Evolutionary conservation across 2,329 filamentous ascomycete species (phyloP), one percentile per base, ranked within the genome.

Genomic region (Penicillium sp.): DNA sequence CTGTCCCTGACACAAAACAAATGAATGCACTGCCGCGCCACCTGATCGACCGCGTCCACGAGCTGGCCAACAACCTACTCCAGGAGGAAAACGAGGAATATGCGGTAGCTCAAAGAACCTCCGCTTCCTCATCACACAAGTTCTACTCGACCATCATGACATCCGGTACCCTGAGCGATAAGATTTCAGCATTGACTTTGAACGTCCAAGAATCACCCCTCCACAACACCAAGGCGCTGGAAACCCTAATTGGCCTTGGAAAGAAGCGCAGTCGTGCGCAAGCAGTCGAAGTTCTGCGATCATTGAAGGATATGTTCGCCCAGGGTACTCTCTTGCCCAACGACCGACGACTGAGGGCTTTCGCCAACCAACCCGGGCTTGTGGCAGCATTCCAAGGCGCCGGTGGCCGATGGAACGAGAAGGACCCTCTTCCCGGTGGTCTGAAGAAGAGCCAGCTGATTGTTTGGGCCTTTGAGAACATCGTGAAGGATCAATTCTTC

Each of bases 91-190:
- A 88, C 57, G 81, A 84, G 39, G 79, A 84, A 44, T 99, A 97
- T 75, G 81, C 82, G 51, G 83, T 85, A 24, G 87, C 82, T 39
- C 83, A 90, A 61, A 81, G 90, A 62, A 78, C 89, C 52, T 85
- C 89, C 6, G 85, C 90, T 47, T 91, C 90, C 24, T 94, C 93
- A 2, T 93, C 92, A 39, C 89, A 95, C 74, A 96, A 92, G 72
- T 99, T 99, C 79, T 87, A 97, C 80, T 90, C 92, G 1, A 96
- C 92, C 16, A 97, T 99, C 71, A 97, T 97, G 90, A 81, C 91
- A 9, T 95, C 92, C 1, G 94, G 94, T 79, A 99, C 95, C 9
- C 84, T 97, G 64, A 95, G 92, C 52, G 94, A 99, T 73, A 97
- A 97, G 73, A 88, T 97, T 41, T 99, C 94, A 3, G 95, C 94